Conservation (phyloP, 805 yeast species). For the Aciculoconidium aculeatum region DNA sequence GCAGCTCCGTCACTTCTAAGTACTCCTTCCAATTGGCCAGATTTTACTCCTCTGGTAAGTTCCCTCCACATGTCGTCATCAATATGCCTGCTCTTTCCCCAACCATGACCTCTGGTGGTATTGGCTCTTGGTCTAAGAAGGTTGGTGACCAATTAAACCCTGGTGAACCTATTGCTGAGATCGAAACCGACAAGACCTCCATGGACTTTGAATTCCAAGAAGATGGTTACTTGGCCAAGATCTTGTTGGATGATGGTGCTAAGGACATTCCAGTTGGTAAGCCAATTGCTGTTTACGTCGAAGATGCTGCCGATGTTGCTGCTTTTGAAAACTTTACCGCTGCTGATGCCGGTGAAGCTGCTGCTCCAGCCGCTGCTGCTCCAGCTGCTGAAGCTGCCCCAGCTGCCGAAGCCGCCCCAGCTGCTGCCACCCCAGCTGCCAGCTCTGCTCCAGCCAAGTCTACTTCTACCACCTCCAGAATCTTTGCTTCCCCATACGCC, state of each 20-base stretch:
- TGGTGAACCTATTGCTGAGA: slow-evolving; percentile 94
- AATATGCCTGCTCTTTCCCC: slow-evolving; percentile 99
- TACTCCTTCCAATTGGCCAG: slow-evolving; percentile 29
- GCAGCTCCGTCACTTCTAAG: slow-evolving; percentile 16
- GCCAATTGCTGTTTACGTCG: slow-evolving; percentile 96
- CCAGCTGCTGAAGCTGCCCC: slow-evolving; percentile 31
- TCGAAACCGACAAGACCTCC: slow-evolving; percentile 96
- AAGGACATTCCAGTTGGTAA: slow-evolving; percentile 89
- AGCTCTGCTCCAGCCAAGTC: slow-evolving; percentile 24
- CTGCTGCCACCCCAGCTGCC: slow-evolving; percentile 7
- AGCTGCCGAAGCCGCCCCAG: slow-evolving; percentile 18
- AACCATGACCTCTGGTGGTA: slow-evolving; percentile 94
- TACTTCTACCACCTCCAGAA: slow-evolving; percentile 50
- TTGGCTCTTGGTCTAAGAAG: slow-evolving; percentile 83
- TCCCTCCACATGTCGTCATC: slow-evolving; percentile 82
- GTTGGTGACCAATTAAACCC: slow-evolving; percentile 85
- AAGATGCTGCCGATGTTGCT: slow-evolving; percentile 73
- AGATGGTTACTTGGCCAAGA: slow-evolving; percentile 88
- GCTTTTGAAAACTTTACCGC: slow-evolving; percentile 85
- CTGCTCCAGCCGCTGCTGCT: slow-evolving; percentile 36
- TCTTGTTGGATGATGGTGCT: slow-evolving; percentile 75
- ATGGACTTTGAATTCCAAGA: slow-evolving; percentile 99
- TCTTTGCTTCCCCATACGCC: slow-evolving; percentile 93
- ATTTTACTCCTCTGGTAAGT: slow-evolving; percentile 41
- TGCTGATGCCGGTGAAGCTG: slow-evolving; percentile 65